Conservation (phyloP, 2,329 filamentous ascomycete genomes). For the Elsinoe batatas region DNA sequence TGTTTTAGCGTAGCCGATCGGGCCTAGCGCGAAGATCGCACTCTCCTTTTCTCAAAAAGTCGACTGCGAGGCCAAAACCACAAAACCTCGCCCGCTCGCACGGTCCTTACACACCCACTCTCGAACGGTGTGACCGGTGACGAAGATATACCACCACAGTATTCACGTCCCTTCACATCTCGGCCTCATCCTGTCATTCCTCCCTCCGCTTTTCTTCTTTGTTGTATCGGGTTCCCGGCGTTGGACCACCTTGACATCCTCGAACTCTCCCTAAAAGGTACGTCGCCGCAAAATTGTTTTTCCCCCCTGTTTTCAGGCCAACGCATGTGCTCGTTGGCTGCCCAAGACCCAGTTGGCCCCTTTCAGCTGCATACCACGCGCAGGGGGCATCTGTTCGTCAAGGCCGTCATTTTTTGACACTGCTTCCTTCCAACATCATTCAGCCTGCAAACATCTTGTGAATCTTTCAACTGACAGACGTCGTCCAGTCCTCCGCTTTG, state of each 20-base stretch:
- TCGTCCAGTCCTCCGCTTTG: constrained; percentile 13
- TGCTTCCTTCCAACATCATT: constrained; percentile 1
- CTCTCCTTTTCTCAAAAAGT: constrained; percentile 12
- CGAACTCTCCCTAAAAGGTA: not conserved
- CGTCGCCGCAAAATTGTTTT: constrained; percentile 9
- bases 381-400: constrained; percentile 12
- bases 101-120: constrained; percentile 4
- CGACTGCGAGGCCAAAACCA: not conserved
- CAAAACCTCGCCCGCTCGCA: not conserved
- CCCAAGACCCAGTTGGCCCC: not conserved
- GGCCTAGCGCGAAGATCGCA: constrained; percentile 14
- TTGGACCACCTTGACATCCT: not conserved
- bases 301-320: constrained; percentile 7
- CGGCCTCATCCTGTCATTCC: constrained; percentile 3
- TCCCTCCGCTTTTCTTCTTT: not conserved
- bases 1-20: constrained; percentile 12
- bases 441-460: not conserved
- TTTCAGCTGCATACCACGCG: constrained; percentile 12
- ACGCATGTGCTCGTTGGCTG: constrained; percentile 10
- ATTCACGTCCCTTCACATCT: not conserved
- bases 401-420: constrained; percentile 3
- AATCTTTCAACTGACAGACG: constrained; percentile 5
- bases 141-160: constrained; percentile 3
- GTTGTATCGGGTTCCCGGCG: not conserved
- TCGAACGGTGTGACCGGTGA: constrained; percentile 12